Evolutionary conservation across 768 basidiomycete species (phyloP).

Genomic region (Leccinum fibrillosum): DNA sequence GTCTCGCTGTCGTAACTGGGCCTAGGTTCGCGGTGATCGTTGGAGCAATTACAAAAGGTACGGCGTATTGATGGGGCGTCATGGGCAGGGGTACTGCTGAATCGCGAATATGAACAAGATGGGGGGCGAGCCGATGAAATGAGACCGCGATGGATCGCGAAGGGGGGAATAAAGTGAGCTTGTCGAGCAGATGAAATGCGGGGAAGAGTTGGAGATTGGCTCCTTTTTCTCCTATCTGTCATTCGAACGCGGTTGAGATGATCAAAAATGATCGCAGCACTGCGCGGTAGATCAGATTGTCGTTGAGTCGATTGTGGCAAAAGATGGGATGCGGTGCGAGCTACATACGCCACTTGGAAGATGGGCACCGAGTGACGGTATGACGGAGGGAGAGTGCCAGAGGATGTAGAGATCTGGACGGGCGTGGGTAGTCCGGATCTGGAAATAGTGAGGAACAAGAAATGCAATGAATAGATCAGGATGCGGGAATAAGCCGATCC

Average conservation of each 20-base stretch:
- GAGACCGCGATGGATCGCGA: conserved; percentile 24
- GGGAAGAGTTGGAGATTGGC: conserved; percentile 15
- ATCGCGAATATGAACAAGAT: background rate
- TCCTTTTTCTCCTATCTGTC: conserved; percentile 11
- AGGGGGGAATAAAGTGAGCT: background rate
- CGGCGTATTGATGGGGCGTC: background rate
- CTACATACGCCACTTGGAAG: conserved; percentile 6
- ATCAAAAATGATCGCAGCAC: conserved; percentile 8
- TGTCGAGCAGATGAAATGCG: conserved; percentile 7
- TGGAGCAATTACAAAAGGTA: background rate
- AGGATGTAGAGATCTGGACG: conserved; percentile 4
- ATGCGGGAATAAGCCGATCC: conserved; percentile 10
- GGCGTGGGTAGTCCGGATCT: conserved; percentile 18
- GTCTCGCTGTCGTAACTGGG: conserved; percentile 12
- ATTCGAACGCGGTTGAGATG: background rate
- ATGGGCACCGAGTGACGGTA: background rate
- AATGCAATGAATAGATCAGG: conserved; percentile 6
- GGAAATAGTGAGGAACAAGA: background rate
- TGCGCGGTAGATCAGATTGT: conserved; percentile 21
- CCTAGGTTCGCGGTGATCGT: background rate
- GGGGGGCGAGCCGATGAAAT: conserved; percentile 4
- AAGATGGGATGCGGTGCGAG: background rate
- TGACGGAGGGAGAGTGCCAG: background rate
- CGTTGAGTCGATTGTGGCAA: conserved; percentile 11
- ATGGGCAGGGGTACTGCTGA: conserved; percentile 1